These are phyloP conservation scores for Cetradonia linearis DNA, from an alignment of 495 filamentous ascomycete genomes.

Conservation along the genomic window DNA sequence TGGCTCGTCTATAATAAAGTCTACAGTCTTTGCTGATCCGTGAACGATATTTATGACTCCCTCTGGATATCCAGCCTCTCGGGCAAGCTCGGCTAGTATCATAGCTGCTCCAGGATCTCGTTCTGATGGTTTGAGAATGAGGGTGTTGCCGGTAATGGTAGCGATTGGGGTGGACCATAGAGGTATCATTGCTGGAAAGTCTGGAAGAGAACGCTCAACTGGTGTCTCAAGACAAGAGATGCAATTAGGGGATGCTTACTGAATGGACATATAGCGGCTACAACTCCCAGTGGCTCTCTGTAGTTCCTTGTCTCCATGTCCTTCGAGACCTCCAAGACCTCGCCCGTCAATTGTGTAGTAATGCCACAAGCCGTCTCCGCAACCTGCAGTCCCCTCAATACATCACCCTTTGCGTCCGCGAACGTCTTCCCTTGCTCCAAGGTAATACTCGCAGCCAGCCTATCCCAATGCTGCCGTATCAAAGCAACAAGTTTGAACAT, in stretches of 20 bases:
- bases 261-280: conserved; percentile 96
- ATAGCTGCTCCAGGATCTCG: conserved; percentile 96
- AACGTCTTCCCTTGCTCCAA: conserved; percentile 98
- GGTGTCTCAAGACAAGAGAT: not conserved
- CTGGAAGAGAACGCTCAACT: conserved; percentile 32
- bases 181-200: conserved; percentile 99
- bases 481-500: conserved; percentile 92
- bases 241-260: conserved; percentile 49
- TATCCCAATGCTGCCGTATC: conserved; percentile 92
- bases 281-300: conserved; percentile 84
- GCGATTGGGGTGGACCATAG: conserved; percentile 95
- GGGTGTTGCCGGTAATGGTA: conserved; percentile 85
- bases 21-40: conserved; percentile 79
- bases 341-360: conserved; percentile 85
- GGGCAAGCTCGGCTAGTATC: conserved; percentile 88
- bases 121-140: conserved; percentile 95
- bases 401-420: conserved; percentile 89
- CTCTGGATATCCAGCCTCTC: conserved; percentile 85
- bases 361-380: conserved; percentile 94
- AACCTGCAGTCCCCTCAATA: conserved; percentile 89
- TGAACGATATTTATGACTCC: conserved; percentile 95
- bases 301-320: conserved; percentile 98
- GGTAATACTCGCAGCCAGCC: conserved; percentile 88
- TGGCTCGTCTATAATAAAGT: conserved; percentile 95
- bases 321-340: conserved; percentile 92